Percentiles rank a stretch among this genome's conserved stretches.
phyloP scores from a whole-genome alignment of 2,329 filamentous ascomycete species.

The Fusarium nematophilum region DNA sequence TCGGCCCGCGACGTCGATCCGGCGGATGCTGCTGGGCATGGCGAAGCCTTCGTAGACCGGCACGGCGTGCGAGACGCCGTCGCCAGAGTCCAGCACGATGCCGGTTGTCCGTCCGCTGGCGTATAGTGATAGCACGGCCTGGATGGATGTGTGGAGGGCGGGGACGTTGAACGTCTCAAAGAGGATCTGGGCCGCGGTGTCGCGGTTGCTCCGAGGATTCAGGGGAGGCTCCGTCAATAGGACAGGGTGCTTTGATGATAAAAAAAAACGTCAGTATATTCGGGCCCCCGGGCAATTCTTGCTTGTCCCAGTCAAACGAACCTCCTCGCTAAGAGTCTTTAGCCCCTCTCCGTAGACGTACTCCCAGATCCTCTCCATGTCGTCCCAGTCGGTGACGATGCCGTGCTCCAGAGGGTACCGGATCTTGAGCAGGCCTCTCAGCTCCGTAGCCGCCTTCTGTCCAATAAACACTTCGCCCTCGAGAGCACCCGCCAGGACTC shows the following conservation, averaged over 20 bases:
- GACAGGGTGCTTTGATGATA: constrained; percentile 79
- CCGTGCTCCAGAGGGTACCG: constrained; percentile 95
- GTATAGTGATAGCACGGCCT: constrained; percentile 95
- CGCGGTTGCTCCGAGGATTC: constrained; percentile 94
- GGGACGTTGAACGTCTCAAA: constrained; percentile 99
- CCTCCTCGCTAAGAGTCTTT: constrained; percentile 97
- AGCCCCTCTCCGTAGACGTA: constrained; percentile 96
- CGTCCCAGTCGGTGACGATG: constrained; percentile 99
- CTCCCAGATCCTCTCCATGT: constrained; percentile 99
- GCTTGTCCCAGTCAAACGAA: constrained; percentile 48
- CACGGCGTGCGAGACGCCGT: constrained; percentile 96
- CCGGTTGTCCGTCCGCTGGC: constrained; percentile 96
- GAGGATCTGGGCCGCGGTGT: constrained; percentile 95
- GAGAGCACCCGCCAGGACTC: constrained; percentile 93
- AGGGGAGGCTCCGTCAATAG: constrained; percentile 95
- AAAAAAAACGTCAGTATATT: constrained; percentile 37
- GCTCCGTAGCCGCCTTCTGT: constrained; percentile 85
- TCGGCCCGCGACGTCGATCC: constrained; percentile 95
- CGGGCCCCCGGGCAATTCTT: too few relatives aligned
- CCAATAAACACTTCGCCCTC: constrained; percentile 99
- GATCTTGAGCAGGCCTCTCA: constrained; percentile 94
- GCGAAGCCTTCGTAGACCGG: constrained; percentile 98
- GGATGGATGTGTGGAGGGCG: constrained; percentile 94
- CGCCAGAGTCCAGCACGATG: constrained; percentile 93
- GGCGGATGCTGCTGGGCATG: constrained; percentile 92